Base-by-base conservation (phyloP, 352 stramenopile species). In the Pythium coloratum region DNA sequence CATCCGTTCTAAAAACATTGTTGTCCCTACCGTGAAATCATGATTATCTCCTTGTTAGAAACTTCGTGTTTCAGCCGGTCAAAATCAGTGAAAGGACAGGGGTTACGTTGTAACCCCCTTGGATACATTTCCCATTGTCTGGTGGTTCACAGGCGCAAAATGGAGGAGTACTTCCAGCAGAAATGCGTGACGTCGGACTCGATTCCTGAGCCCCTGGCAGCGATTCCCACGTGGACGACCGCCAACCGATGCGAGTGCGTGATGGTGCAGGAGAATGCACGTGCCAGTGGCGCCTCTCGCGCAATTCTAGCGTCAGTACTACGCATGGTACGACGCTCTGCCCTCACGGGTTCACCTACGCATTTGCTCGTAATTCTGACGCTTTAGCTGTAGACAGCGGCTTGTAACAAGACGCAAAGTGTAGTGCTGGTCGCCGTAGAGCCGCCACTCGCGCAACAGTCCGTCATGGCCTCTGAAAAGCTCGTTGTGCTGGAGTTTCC, bases 111-210 rank as follows among this genome's bases (percentile, higher is more conserved):
- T 53, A 53, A 53, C 46, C 42, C 42, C 18, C 7, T 5, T 53
- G 46, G 46, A 28, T 53, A 32, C 46, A 53, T 28, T 28, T 30
- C 46, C 1, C 30, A 28, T 53, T 26, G 46, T 53, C 46, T 33
- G 46, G 46, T 53, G 18, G 28, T 30, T 30, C 46, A 30, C 6
- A 53, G n/a, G 6, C 10, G 33, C 26, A 63, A 63, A 55, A 91
- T 91, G 83, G 81, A 91, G 61, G 72, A 86, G 62, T 90, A 76
- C 53, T 84, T 91, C 58, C 54, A 74, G 58, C 79, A 89, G 36
- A 86, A 80, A 64, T 91, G 83, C 69, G 83, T 91, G 36, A 91
- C 81, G 42, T 70, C 79, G 42, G 77, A 84, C 66, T 64, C 66
- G 59, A 28, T 26, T n/a, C 16, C 26, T 24, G 62, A 66, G 51